Evolutionary conservation across 2,329 filamentous ascomycete genomes (phyloP).

Genomic region (Dactylellina parvicollis): DNA sequence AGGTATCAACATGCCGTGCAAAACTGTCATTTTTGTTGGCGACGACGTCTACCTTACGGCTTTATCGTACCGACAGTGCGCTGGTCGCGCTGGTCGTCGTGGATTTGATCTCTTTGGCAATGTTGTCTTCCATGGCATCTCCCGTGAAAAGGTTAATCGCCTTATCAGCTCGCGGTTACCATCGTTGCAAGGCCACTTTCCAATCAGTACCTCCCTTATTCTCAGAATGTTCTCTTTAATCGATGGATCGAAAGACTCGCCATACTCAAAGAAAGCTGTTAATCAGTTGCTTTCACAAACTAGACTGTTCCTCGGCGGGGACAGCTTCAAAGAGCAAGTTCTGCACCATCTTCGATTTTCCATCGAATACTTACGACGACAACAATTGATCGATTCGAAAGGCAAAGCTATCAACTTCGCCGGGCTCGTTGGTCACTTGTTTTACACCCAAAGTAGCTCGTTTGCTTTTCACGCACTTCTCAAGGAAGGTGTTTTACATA

Average conservation of each 20-base stretch:
- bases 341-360: slow-evolving; percentile 82
- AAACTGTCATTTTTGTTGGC: slow-evolving; percentile 79
- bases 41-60: slow-evolving; percentile 78
- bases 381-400: slow-evolving; percentile 70
- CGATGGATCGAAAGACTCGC: slow-evolving; percentile 71
- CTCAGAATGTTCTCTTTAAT: slow-evolving; percentile 75
- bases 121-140: slow-evolving; percentile 78
- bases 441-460: slow-evolving; percentile 78
- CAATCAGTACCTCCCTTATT: slow-evolving; percentile 77
- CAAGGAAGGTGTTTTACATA: slow-evolving; percentile 75
- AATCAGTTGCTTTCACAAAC: slow-evolving; percentile 76
- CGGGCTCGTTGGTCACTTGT: slow-evolving; percentile 75
- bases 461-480: slow-evolving; percentile 81
- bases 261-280: slow-evolving; percentile 71
- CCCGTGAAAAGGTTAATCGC: slow-evolving; percentile 70
- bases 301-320: slow-evolving; percentile 75
- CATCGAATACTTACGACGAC: slow-evolving; percentile 78
- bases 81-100: slow-evolving; percentile 80
- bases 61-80: slow-evolving; percentile 79
- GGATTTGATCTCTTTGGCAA: slow-evolving; percentile 84
- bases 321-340: slow-evolving; percentile 74
- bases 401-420: slow-evolving; percentile 78
- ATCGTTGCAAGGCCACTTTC: slow-evolving; percentile 80
- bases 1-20: slow-evolving; percentile 86
- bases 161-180: slow-evolving; percentile 78